Evolutionary conservation across 1,284 basidiomycete species (phyloP), one percentile per base, ranked within the genome.

Genomic region (Fistulina hepatica): DNA sequence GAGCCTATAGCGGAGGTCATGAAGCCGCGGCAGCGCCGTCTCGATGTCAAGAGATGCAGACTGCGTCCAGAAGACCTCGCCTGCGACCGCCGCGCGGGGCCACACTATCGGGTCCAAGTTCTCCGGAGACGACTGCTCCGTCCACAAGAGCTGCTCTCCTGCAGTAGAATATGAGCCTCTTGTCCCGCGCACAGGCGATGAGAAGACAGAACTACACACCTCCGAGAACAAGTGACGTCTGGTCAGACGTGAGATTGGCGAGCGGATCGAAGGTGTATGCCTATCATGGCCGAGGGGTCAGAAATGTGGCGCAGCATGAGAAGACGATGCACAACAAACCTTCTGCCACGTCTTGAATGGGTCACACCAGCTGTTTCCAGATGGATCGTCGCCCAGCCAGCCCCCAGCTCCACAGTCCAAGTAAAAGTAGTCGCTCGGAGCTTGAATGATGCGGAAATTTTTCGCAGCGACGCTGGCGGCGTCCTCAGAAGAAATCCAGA

Each of bases 1-100:
- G 53, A 81, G 67, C 31, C 81, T 63, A 51, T 70, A 81, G 12
- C 66, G 55, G 22, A 80, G 35, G 48, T 83, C 81, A 50, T 84
- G 68, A 46, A 82, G 57, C 16, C 78, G 61, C 1, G 68, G 63
- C 4, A 79, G 51, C 0, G 78, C 77, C 16, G 65, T 61, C 1
- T 52, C 52, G 1, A 63, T 54, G 46, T 67, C 58, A 2, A 31
- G 28, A 16, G 33, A 16, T 0, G 68, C 63, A 23, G 8, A 45
- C 9, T 41, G 82, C 1, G 73, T 76, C 86, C 86, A 91, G 59
- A 83, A 90, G 8, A 90, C 53, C 61, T 92, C 88, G 0, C 84
- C 84, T 5, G 76, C 73, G 0, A 77, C 68, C 0, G 83, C 81
- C 7, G 83, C 80, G 34, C 86, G 69, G 3, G 89, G 88, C 84